Conservation (phyloP, 495 filamentous ascomycete genomes). For the Pseudotulostoma volvatum region DNA sequence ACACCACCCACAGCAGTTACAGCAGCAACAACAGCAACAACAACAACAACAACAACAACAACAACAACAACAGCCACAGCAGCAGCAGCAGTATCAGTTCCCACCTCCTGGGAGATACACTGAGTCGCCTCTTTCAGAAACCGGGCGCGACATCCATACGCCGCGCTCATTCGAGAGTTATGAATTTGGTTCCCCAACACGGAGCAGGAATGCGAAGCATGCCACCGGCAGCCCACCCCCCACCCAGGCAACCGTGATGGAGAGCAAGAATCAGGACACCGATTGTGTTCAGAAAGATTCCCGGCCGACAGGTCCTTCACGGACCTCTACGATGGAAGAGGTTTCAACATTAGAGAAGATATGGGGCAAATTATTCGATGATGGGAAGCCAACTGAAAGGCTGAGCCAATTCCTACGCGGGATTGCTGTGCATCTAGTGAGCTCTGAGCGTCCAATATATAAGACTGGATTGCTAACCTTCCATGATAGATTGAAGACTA, state of each 20-base stretch:
- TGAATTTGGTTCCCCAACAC: conserved; percentile 6
- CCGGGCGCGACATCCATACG: conserved; percentile 9
- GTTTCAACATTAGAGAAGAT: conserved; percentile 48
- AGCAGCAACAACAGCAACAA: conserved; percentile 17
- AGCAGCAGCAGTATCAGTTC: neutral
- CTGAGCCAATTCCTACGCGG: conserved; percentile 59
- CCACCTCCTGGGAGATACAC: conserved; percentile 12
- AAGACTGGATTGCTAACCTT: conserved; percentile 9
- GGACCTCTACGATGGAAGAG: conserved; percentile 32
- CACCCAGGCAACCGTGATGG: conserved; percentile 8
- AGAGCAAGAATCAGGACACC: conserved; percentile 18
- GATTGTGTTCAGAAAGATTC: conserved; percentile 13
- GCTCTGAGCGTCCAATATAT: conserved; percentile 8
- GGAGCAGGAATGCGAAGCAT: conserved; percentile 7
- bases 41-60: conserved; percentile 1
- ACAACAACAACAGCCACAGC: neutral
- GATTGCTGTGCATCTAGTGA: conserved; percentile 63
- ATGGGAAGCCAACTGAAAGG: conserved; percentile 47
- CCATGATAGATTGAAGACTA: conserved; percentile 55
- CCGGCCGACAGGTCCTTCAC: conserved; percentile 28
- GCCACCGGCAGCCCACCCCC: conserved; percentile 13
- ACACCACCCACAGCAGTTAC: too few species aligned
- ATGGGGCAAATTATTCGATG: conserved; percentile 66
- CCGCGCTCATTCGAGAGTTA: conserved; percentile 7
- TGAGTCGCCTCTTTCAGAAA: conserved; percentile 14